phyloP scores from a whole-genome alignment of 2,329 filamentous ascomycete species.

The Fusarium coicis region DNA sequence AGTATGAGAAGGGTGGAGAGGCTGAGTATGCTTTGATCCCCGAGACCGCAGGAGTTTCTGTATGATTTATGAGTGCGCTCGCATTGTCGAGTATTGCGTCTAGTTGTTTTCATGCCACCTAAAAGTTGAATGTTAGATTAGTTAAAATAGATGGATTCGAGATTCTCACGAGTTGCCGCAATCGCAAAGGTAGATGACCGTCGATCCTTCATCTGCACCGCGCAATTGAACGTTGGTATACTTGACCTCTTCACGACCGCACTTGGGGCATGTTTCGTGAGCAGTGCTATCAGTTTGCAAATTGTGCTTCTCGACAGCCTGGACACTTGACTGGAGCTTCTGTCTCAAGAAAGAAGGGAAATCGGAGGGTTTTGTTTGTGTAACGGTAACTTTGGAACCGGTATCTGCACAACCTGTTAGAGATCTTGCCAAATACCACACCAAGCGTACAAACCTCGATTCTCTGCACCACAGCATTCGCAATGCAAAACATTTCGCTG shows the following conservation, averaged over 20 bases:
- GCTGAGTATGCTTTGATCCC: conserved; percentile 93
- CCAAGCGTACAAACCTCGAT: conserved; percentile 71
- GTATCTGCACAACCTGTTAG: conserved; percentile 65
- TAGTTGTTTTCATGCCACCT: conserved; percentile 72
- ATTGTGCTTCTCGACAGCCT: conserved; percentile 82
- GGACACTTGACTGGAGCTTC: conserved; percentile 84
- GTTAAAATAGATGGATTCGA: conserved; percentile 22
- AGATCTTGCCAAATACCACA: not conserved
- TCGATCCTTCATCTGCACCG: conserved; percentile 94
- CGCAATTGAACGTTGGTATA: conserved; percentile 88
- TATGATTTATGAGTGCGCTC: conserved; percentile 45
- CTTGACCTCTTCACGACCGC: conserved; percentile 82
- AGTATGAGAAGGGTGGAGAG: conserved; percentile 91
- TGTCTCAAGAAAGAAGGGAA: conserved; percentile 91
- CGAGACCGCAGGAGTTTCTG: conserved; percentile 59
- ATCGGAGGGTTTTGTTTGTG: conserved; percentile 85
- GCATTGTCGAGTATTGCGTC: conserved; percentile 29
- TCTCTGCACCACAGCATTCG: conserved; percentile 86
- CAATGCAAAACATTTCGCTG: conserved; percentile 81
- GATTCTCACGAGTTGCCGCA: conserved; percentile 79
- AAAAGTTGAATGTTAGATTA: conserved; percentile 42
- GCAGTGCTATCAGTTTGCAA: conserved; percentile 77
- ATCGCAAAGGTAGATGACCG: conserved; percentile 88
- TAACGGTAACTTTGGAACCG: conserved; percentile 79
- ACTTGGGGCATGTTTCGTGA: conserved; percentile 79